Evolutionary conservation across 768 basidiomycete genomes (phyloP).

Genomic region (Strobilomyces dryophilus): DNA sequence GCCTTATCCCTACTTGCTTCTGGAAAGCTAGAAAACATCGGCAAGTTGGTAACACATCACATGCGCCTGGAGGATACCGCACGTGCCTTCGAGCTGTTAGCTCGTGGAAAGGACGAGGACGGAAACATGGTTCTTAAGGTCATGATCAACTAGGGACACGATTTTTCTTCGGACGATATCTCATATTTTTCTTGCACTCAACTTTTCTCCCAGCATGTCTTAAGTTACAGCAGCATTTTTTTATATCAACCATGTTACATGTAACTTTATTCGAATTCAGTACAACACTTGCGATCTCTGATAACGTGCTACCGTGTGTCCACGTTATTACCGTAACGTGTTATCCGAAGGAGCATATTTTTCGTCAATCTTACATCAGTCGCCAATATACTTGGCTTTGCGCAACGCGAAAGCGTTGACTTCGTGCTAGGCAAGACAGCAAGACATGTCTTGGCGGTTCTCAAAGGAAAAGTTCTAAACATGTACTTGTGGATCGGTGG

Average conservation of each 20-base stretch:
- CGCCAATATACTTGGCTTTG: neutral
- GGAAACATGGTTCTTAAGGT: conserved; percentile 88
- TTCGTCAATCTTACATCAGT: conserved; percentile 15
- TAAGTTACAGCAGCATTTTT: conserved; percentile 12
- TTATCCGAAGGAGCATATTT: neutral
- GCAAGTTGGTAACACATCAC: conserved; percentile 78
- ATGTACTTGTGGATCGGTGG: conserved; percentile 7
- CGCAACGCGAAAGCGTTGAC: neutral
- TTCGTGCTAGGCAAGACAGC: conserved; percentile 8
- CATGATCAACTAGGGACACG: conserved; percentile 54
- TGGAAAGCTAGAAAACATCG: conserved; percentile 59
- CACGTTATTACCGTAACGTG: neutral
- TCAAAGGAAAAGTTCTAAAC: conserved; percentile 2
- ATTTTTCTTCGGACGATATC: neutral
- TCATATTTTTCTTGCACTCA: conserved; percentile 4
- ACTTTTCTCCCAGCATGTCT: conserved; percentile 4
- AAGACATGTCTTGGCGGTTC: conserved; percentile 7
- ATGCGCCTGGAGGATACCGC: conserved; percentile 60
- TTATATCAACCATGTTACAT: conserved; percentile 14
- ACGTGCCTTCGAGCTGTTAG: conserved; percentile 79
- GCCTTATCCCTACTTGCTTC: conserved; percentile 71
- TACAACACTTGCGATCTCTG: conserved; percentile 6
- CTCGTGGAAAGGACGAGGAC: conserved; percentile 69
- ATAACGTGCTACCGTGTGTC: conserved; percentile 1
- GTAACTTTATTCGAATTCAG: conserved; percentile 25